Conservation (phyloP, 495 filamentous ascomycete species). For the Penicillium cosmopolitanum region DNA sequence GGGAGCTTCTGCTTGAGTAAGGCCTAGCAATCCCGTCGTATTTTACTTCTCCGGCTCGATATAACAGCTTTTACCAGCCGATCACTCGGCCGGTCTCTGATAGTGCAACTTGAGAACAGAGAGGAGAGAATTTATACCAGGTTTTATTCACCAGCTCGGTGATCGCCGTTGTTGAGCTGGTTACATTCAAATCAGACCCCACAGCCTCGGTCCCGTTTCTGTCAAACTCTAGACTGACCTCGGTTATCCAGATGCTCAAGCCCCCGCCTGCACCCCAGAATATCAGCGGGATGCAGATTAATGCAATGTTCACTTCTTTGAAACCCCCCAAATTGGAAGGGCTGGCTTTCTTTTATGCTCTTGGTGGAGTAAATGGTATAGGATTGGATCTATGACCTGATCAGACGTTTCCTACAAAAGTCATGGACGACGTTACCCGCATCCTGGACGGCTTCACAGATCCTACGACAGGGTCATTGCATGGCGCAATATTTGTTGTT, state of each 20-base stretch:
- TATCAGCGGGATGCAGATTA: too few species aligned
- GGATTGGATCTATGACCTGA: not conserved
- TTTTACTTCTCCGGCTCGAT: too few species aligned
- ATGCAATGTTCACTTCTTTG: not conserved
- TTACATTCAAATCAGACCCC: not conserved
- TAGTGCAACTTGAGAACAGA: too few species aligned
- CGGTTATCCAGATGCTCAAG: not conserved
- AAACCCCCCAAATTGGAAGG: not conserved
- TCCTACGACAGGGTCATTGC: conserved; percentile 14
- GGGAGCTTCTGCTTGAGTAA: too few species aligned
- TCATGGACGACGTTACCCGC: not conserved
- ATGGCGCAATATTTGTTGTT: conserved; percentile 12
- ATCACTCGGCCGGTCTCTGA: too few species aligned
- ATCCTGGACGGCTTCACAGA: conserved; percentile 15
- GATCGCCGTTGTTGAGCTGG: too few species aligned
- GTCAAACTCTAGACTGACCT: not conserved
- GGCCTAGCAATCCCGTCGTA: too few species aligned
- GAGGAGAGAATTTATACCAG: too few species aligned
- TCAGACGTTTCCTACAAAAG: not conserved
- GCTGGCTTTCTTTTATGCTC: not conserved
- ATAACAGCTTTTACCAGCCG: too few species aligned
- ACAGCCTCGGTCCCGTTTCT: not conserved
- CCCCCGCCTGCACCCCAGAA: not conserved
- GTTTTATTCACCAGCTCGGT: too few species aligned
- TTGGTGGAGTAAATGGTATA: not conserved